phyloP scores from a whole-genome alignment of 2,329 filamentous ascomycete species.

The Didymella sp. region DNA sequence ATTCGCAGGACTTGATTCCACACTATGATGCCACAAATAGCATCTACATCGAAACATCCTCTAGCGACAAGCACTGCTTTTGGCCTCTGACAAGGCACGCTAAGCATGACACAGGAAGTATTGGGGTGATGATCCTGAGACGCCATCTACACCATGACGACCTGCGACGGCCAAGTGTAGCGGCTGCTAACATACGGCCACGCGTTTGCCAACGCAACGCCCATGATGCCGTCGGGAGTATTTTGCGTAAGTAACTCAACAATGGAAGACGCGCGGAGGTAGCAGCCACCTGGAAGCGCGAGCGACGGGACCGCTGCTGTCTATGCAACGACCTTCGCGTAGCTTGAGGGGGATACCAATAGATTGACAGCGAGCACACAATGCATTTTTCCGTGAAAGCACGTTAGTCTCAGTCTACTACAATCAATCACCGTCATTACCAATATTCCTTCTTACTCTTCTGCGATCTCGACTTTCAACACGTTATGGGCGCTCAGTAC shows the following conservation, averaged over 20 bases:
- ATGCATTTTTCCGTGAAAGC: background rate
- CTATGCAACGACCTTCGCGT: background rate
- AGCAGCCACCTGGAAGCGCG: background rate
- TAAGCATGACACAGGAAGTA: slow-evolving; percentile 1
- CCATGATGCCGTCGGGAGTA: background rate
- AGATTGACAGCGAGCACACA: background rate
- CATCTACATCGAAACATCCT: slow-evolving; percentile 29
- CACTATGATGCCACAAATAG: slow-evolving; percentile 29
- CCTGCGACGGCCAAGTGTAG: background rate
- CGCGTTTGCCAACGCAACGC: slow-evolving; percentile 2
- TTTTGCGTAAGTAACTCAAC: background rate
- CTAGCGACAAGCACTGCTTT: slow-evolving; percentile 8
- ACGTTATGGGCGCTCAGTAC: background rate
- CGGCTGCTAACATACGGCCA: background rate
- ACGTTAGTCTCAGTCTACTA: background rate
- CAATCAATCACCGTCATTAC: slow-evolving; percentile 11
- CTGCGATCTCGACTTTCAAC: background rate
- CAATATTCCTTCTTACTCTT: background rate
- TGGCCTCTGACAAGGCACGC: slow-evolving; percentile 4
- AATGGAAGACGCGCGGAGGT: background rate
- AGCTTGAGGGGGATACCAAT: background rate
- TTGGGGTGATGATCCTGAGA: background rate
- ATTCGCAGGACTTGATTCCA: slow-evolving; percentile 41
- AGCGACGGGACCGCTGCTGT: background rate
- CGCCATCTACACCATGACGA: background rate